Percentiles rank a stretch among this genome's conserved stretches.
phyloP scores from a whole-genome alignment of 2,329 filamentous ascomycete species.

The Fonsecaea pedrosoi region DNA sequence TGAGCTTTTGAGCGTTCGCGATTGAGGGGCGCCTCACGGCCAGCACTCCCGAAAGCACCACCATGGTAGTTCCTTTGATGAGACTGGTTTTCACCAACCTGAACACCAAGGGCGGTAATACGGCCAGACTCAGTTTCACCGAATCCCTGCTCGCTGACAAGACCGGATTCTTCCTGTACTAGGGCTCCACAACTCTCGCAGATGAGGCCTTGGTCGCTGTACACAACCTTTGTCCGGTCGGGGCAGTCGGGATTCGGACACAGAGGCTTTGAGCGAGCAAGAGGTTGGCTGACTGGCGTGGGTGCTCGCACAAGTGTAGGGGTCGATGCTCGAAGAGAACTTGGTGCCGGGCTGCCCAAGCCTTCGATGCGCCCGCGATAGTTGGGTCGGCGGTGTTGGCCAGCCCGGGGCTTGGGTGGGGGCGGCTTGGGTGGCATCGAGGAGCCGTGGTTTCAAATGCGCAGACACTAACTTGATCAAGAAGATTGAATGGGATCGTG shows the following conservation, averaged over 20 bases:
- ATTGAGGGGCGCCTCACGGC: slow-evolving; percentile 46
- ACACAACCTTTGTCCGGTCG: slow-evolving; percentile 45
- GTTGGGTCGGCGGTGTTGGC: slow-evolving; percentile 24
- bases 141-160: slow-evolving; percentile 90
- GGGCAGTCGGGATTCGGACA: slow-evolving; percentile 51
- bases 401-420: slow-evolving; percentile 30
- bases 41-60: slow-evolving; percentile 51
- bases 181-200: slow-evolving; percentile 87
- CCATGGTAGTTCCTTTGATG: slow-evolving; percentile 66
- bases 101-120: slow-evolving; percentile 88
- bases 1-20: slow-evolving; percentile 33
- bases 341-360: slow-evolving; percentile 31
- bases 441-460: neutral
- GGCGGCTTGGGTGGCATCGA: slow-evolving; percentile 27
- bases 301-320: slow-evolving; percentile 28
- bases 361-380: slow-evolving; percentile 34
- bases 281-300: slow-evolving; percentile 24
- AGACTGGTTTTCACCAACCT: slow-evolving; percentile 83
- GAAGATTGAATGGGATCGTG: neutral
- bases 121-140: slow-evolving; percentile 85
- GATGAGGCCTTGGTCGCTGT: slow-evolving; percentile 59
- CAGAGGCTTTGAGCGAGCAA: slow-evolving; percentile 50
- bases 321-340: slow-evolving; percentile 28
- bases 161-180: slow-evolving; percentile 79
- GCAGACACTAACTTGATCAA: slow-evolving; percentile 3